These are phyloP conservation scores for Colletotrichum higginsianum DNA, from an alignment of 2,329 filamentous ascomycete genomes.

Conservation along the genomic window DNA sequence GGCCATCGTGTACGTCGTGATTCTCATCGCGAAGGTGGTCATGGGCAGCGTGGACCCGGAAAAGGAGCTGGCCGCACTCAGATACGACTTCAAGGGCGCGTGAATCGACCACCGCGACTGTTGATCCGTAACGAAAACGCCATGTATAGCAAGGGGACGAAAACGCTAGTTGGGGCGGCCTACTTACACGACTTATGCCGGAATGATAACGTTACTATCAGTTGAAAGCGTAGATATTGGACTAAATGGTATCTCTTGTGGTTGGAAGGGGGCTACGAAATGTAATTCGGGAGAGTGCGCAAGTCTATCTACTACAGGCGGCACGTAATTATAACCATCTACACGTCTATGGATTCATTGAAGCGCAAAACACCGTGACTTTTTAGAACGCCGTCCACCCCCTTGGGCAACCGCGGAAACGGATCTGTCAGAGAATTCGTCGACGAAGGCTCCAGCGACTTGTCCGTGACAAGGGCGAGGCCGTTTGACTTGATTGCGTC, in stretches of 20 bases:
- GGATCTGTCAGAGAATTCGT: conserved; percentile 61
- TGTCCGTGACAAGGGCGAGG: conserved; percentile 91
- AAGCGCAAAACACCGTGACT: conserved; percentile 91
- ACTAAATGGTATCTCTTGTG: not conserved
- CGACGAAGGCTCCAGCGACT: conserved; percentile 71
- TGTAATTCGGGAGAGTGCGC: conserved; percentile 17
- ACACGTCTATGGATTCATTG: conserved; percentile 89
- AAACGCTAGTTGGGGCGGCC: no score
- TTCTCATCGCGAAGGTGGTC: conserved; percentile 74
- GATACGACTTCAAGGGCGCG: conserved; percentile 78
- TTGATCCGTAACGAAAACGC: not conserved
- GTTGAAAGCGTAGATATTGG: not conserved
- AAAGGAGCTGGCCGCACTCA: conserved; percentile 72
- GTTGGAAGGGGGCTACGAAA: not conserved
- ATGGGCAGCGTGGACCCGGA: conserved; percentile 80
- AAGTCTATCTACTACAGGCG: conserved; percentile 28
- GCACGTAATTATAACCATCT: conserved; percentile 45
- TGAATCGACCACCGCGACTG: conserved; percentile 48
- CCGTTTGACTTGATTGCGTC: conserved; percentile 96
- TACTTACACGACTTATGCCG: conserved; percentile 32
- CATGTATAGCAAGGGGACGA: not conserved
- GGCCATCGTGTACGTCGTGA: conserved; percentile 71
- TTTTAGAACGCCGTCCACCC: conserved; percentile 89
- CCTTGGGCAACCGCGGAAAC: conserved; percentile 78
- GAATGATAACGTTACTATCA: conserved; percentile 18